Conservation (phyloP, 2,329 filamentous ascomycete species). For the Fusarium brevicatenulatum region DNA sequence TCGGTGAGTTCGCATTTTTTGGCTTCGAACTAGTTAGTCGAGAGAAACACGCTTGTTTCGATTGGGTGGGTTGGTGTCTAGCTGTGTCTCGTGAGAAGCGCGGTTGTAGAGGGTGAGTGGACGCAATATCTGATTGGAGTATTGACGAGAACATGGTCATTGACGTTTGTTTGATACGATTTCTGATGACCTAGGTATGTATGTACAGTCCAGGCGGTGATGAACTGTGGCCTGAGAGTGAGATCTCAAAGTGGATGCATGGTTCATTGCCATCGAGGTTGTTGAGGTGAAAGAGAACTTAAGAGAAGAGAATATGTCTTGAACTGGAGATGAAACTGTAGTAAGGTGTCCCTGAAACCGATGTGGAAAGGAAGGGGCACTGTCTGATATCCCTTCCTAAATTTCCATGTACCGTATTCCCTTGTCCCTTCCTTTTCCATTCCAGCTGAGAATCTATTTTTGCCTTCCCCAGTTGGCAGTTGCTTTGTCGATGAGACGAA, state of each 20-base stretch:
- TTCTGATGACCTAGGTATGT: neutral
- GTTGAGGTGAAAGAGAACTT: constrained; percentile 6
- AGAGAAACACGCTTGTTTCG: constrained; percentile 34
- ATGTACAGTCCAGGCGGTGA: neutral
- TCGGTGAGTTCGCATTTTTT: constrained; percentile 34
- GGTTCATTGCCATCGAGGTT: neutral
- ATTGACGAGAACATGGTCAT: neutral
- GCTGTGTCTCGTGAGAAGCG: constrained; percentile 36
- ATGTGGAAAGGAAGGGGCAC: constrained; percentile 10
- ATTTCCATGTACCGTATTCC: neutral
- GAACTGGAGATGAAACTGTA: constrained; percentile 26
- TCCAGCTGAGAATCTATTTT: constrained; percentile 12
- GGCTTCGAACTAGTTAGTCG: constrained; percentile 37
- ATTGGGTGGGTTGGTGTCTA: constrained; percentile 33
- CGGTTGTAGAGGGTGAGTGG: constrained; percentile 28
- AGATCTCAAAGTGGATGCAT: neutral
- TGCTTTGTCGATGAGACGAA: constrained; percentile 5
- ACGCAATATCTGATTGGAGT: constrained; percentile 18
- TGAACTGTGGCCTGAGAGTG: constrained; percentile 3
- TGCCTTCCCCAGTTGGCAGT: neutral
- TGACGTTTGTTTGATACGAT: constrained; percentile 5
- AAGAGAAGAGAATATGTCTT: constrained; percentile 11
- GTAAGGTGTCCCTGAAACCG: constrained; percentile 15
- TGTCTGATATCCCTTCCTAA: constrained; percentile 2
- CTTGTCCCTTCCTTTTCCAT: constrained; percentile 7